phyloP scores from a whole-genome alignment of 2,329 filamentous ascomycete genomes.

The Pseudogymnoascus sp. region DNA sequence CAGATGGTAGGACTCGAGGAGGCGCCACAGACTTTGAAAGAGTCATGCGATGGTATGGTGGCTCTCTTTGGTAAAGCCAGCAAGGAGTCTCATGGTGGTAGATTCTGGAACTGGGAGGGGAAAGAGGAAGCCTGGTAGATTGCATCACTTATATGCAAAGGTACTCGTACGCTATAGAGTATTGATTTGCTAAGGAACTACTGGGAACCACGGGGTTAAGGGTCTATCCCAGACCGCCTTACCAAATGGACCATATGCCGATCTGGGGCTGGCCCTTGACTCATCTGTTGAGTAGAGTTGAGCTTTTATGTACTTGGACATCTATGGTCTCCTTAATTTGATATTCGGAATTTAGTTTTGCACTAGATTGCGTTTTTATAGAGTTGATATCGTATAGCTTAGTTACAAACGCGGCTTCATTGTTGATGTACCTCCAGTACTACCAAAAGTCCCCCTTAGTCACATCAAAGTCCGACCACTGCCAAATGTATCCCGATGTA shows the following conservation, averaged over 20 bases:
- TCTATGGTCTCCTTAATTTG: background rate
- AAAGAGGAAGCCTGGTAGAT: slow-evolving; percentile 12
- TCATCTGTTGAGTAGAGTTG: background rate
- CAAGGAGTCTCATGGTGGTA: slow-evolving; percentile 15
- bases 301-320: background rate
- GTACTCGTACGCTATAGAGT: background rate
- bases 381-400: background rate
- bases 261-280: too few species aligned
- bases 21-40: slow-evolving; percentile 18
- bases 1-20: slow-evolving; percentile 17
- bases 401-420: background rate
- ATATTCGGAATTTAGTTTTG: background rate
- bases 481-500: background rate
- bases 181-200: background rate
- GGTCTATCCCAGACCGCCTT: too few species aligned
- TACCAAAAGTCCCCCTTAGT: background rate
- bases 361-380: background rate
- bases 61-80: slow-evolving; percentile 14
- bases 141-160: background rate
- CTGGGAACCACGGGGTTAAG: background rate
- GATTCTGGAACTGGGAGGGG: slow-evolving; percentile 13
- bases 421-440: background rate
- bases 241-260: too few species aligned
- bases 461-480: background rate
- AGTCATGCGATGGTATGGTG: slow-evolving; percentile 18